Evolutionary conservation across 2,329 filamentous ascomycete species (phyloP), one percentile per base, ranked within the genome.

Genomic region (Fonsecaea erecta): DNA sequence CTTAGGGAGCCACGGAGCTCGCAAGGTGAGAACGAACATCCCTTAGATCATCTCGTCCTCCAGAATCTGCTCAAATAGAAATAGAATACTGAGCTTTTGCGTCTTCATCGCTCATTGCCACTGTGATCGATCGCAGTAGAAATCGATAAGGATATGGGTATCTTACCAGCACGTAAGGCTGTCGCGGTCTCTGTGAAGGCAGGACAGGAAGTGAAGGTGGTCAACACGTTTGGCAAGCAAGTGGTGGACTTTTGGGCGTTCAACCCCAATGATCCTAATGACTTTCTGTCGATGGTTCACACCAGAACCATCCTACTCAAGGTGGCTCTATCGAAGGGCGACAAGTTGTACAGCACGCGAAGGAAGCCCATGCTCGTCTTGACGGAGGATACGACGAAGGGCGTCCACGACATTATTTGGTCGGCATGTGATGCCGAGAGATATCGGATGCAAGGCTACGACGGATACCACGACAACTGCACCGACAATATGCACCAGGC

Each of bases 181-280:
- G 77, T 77, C 26, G 79, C 79, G 62, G 74, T 80, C 35, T 52
- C 72, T n/a, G 71, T 82, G 56, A 69, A 69, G 30, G 63, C 70
- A 4, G 75, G 75, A 43, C 79, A 82, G 65, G 75, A 74, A 48
- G 73, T 83, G 68, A 81, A 78, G 64, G 75, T 83, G 60, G 77
- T 75, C 70, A 83, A 83, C 71, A 81, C 80, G 0, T 71, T 78
- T 63, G 81, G 81, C 54, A 80, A 81, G 60, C 81, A 83, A 73
- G 81, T 84, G 21, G 74, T 83, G 46, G 81, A 84, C 68, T 82
- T 81, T 48, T 83, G 79, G 79, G 79, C 79, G 2, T 79, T 83
- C 65, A 78, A 80, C n/a, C 74, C 80, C n/a, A 24, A 46, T 9
- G 62, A 68, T 26, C 40, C 55, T 18, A 60, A 60, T 56, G 53